Conservation (phyloP, 257 asterid species). For the Cruciata laevipes region DNA sequence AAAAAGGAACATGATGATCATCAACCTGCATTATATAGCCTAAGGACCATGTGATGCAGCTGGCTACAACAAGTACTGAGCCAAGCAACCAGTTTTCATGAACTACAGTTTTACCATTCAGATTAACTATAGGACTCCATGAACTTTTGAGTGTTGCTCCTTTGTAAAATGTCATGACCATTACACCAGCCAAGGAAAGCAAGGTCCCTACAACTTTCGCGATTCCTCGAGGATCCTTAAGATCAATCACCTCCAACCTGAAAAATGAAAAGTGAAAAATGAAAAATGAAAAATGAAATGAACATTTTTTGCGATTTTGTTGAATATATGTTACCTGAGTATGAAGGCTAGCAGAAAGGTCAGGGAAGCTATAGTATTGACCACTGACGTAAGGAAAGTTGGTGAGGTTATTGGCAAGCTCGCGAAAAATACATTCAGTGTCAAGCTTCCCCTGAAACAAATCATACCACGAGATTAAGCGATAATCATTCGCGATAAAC, state of each 20-base stretch:
- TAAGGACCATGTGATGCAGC: constrained; percentile 67
- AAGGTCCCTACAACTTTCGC: constrained; percentile 56
- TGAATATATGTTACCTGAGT: constrained; percentile 40
- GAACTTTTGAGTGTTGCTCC: constrained; percentile 42
- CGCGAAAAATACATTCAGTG: constrained; percentile 64
- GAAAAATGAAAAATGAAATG: constrained; percentile 1
- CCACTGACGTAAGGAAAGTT: constrained; percentile 57
- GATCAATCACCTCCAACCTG: constrained; percentile 58
- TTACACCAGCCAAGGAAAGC: constrained; percentile 61
- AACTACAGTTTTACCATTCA: constrained; percentile 27
- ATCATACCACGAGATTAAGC: constrained; percentile 4
- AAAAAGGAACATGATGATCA: constrained; percentile 4
- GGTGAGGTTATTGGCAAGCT: constrained; percentile 59
- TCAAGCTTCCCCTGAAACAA: constrained; percentile 50
- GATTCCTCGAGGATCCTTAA: constrained; percentile 44
- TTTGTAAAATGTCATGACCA: constrained; percentile 60
- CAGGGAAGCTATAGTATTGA: constrained; percentile 57
- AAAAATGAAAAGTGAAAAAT: constrained; percentile 5
- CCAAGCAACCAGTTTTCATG: constrained; percentile 59
- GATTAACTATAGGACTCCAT: constrained; percentile 36
- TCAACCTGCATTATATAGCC: constrained; percentile 74
- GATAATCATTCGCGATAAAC: neutral
- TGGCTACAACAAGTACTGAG: constrained; percentile 43
- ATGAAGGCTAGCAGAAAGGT: constrained; percentile 62
- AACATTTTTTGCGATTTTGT: too few species aligned